Conservation (phyloP, 176 grass and related monocot genomes). For the Coix lacrymajobi region DNA sequence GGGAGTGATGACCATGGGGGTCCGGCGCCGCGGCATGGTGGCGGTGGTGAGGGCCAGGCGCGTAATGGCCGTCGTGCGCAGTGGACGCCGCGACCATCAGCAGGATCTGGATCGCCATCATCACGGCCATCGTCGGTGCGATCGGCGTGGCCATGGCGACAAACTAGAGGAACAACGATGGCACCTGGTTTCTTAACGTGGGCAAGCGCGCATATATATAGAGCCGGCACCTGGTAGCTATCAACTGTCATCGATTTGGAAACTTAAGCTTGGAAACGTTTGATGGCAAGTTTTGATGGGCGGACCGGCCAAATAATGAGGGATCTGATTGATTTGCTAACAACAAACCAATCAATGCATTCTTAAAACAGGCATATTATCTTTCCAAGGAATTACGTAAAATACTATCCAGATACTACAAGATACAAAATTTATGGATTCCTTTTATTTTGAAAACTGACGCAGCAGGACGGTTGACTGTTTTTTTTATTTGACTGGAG, state of each 20-base stretch:
- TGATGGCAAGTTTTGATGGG: background rate
- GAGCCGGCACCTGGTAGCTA: background rate
- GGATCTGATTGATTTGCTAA: background rate
- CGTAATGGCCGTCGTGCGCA: background rate
- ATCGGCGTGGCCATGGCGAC: conserved; percentile 11
- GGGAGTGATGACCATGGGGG: background rate
- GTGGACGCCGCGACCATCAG: background rate
- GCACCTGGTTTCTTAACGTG: background rate
- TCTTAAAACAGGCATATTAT: background rate
- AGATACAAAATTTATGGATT: background rate
- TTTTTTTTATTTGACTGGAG: too few relatives aligned
- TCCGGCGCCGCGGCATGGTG: background rate
- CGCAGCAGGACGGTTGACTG: background rate
- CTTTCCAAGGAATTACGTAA: background rate
- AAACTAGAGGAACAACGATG: background rate
- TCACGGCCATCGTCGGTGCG: background rate
- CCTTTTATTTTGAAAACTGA: background rate
- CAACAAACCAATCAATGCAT: background rate
- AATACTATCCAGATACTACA: background rate
- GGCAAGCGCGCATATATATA: conserved; percentile 14
- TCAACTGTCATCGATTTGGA: background rate
- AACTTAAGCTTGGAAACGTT: background rate
- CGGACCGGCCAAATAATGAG: background rate
- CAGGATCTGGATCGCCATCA: conserved; percentile 9
- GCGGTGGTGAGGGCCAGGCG: background rate